A percentile compares a stretch with the other conserved stretches of the same genome.
Evolutionary conservation across 2,329 filamentous ascomycete species (phyloP).

Genomic region (Macroventuria anomochaeta): DNA sequence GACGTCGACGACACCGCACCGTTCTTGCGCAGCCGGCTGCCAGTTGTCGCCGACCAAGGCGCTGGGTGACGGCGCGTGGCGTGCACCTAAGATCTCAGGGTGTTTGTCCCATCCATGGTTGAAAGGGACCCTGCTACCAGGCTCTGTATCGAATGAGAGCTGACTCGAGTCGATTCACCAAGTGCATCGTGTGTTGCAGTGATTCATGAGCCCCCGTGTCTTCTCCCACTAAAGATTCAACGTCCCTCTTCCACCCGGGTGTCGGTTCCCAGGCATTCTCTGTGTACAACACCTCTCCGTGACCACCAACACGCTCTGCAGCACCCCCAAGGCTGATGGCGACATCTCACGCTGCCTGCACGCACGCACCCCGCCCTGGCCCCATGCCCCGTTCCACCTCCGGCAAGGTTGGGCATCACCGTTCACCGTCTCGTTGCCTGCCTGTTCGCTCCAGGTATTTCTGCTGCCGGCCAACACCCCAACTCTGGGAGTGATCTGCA

Average conservation of each 20-base stretch:
- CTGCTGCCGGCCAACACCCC: constrained; percentile 9
- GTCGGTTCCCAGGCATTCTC: neutral
- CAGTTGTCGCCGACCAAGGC: neutral
- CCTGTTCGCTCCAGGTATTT: constrained; percentile 5
- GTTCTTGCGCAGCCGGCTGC: neutral
- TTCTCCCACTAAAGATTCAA: neutral
- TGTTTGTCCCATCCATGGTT: constrained; percentile 1
- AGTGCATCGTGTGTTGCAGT: constrained; percentile 1
- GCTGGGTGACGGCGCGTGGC: constrained; percentile 13
- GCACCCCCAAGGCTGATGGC: constrained; percentile 6
- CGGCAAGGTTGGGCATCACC: constrained; percentile 15
- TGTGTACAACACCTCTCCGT: neutral
- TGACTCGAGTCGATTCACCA: constrained; percentile 8
- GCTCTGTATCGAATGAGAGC: constrained; percentile 3
- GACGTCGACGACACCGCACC: neutral
- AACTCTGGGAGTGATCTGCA: constrained; percentile 13
- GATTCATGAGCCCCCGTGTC: neutral
- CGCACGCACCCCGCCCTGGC: constrained; percentile 4
- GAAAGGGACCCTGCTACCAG: constrained; percentile 7
- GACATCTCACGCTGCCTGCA: constrained; percentile 2
- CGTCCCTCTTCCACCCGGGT: neutral
- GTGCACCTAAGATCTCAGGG: neutral
- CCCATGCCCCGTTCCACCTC: constrained; percentile 4
- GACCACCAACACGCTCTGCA: neutral
- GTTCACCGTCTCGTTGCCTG: constrained; percentile 11